Evolutionary conservation across 495 filamentous ascomycete species (phyloP).

Genomic region (Neurospora sp.): DNA sequence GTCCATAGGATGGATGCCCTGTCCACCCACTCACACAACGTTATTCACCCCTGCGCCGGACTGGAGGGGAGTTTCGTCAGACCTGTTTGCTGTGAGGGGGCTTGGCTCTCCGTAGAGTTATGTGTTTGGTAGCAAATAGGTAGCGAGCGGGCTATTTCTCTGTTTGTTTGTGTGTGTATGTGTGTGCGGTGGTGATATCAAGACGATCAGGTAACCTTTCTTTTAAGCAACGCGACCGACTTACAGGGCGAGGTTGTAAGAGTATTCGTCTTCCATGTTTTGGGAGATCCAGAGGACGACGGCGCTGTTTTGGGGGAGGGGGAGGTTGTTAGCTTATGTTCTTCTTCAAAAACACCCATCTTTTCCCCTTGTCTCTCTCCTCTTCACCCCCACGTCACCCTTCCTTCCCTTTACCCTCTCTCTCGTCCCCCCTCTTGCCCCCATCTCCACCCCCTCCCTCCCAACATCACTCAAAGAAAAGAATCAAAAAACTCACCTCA

Average conservation of each 20-base stretch:
- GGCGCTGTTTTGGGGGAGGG: not conserved
- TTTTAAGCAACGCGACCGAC: not conserved
- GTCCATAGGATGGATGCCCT: not conserved
- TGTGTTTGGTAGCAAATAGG: not conserved
- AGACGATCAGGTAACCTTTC: not conserved
- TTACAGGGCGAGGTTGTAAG: constrained; percentile 86
- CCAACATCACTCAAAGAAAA: too few species aligned
- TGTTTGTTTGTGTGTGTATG: not conserved
- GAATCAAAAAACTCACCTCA: constrained; percentile 52
- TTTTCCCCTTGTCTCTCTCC: not conserved
- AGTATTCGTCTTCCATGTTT: constrained; percentile 99
- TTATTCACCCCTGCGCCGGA: not conserved
- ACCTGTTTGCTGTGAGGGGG: not conserved
- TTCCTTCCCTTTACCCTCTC: not conserved
- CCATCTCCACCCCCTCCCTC: too few species aligned
- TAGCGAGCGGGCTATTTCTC: not conserved
- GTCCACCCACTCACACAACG: not conserved
- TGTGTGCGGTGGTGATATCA: not conserved
- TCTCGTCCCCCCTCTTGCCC: not conserved
- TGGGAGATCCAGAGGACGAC: constrained; percentile 77
- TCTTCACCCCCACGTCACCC: not conserved
- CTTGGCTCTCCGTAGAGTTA: not conserved
- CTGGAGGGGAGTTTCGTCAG: not conserved
- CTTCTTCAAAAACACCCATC: not conserved
- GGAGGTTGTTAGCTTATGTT: not conserved